Evolutionary conservation across 2,329 filamentous ascomycete genomes (phyloP), one percentile per base, ranked within the genome.

Genomic region (Domatiomyces catenatus): DNA sequence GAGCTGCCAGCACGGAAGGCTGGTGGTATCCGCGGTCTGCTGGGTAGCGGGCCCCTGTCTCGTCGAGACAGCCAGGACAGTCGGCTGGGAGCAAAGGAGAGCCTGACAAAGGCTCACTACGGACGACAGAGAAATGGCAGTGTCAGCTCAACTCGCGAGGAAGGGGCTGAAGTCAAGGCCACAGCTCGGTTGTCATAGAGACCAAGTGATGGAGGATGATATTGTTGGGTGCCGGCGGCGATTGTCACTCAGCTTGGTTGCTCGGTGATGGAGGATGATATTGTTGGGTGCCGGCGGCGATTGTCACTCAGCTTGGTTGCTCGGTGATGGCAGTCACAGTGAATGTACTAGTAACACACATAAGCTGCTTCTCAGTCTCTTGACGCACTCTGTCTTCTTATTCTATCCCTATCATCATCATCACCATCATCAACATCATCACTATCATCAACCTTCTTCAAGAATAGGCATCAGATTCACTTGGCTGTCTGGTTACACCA

Each of bases 1-100:
- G 77, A 81, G 50, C 64, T 81, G 15, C 77, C 78, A 15, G 69
- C 68, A 0, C 61, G 76, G 20, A 78, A 77, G 59, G 71, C 69
- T 24, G 75, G 75, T 20, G 75, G 75, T 4, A 66, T 77, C 22
- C 67, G 70, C 46, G 75, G 71, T 0, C 62, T 77, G 26, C 51
- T 68, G 42, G 57, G 62, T 8, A 67, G 66, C 20, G 58, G 62
- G 5, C 63, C 56, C 44, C 43, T 67, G 17, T 68, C 68, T 17
- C 62, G 69, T 18, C 64, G 66, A 22, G 62, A 59, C 5, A 71
- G 69, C 52, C 60, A 64, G 50, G 68, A 70, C 42, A 71, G 68
- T 52, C 60, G 62, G 42, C 50, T 43, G 15, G 45, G 45, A 26
- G 17, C 8, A 12, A 22, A 32, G 12, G 45, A 47, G 26, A 24